Base-by-base conservation (phyloP, 345 rosid species). In the Noccaea bulbosa region DNA sequence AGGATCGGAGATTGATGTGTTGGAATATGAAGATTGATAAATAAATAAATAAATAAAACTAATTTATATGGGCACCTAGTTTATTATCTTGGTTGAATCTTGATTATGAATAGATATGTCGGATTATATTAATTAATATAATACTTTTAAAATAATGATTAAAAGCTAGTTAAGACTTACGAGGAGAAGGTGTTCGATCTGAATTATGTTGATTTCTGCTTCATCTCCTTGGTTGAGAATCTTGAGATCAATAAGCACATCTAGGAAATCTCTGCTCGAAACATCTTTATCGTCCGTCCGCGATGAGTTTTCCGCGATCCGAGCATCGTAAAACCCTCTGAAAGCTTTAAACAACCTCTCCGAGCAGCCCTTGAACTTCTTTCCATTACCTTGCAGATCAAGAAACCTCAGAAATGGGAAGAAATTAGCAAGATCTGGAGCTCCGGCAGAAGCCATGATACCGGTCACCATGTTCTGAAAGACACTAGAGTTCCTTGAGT, bases 391-490 rank as follows among this genome's bases (percentile, higher is more conserved):
- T 70, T 85, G 84, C 3, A 75, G 79, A 16, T 83, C 90, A 56
- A 86, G 16, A 54, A 22, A 22, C 24, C 24, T 22, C 24, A 22
- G 24, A 22, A 22, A 22, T 22, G 24, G 24, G 24, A 1, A 22
- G 24, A 22, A 22, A 2, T 22, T 22, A 22, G 24, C 24, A 1
- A 22, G 24, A 17, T 84, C 83, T 5, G 80, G 82, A 27, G 70
- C 78, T 22, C 87, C 91, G 0, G 44, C 58, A 43, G 67, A 76
- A n/a, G 51, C 78, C 86, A 79, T 59, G 41, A 82, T 46, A n/a
- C 67, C 53, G 65, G 33, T 47, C 5, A 77, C 77, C 0, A 32
- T 17, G 60, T 76, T 69, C 60, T 67, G 82, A 70, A 85, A 81
- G 33, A 10, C 79, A 27, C 6, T 48, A 1, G 67, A 39, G 3